Percentiles rank a stretch among this genome's conserved stretches.
Conservation (phyloP, 805 yeast species). For the Saccharomycopsis babjevae region DNA sequence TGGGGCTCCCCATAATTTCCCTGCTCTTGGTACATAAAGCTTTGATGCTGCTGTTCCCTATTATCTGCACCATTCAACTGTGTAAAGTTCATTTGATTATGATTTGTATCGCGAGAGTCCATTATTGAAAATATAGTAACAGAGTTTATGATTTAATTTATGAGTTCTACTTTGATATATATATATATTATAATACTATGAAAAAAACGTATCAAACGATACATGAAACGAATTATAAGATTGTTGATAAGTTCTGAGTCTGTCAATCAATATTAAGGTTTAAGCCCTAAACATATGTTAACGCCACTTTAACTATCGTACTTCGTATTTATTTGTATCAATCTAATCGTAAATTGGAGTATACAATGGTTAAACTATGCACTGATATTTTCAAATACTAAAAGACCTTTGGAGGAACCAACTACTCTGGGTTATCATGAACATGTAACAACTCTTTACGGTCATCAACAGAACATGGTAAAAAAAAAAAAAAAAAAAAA, state of each 20-base stretch:
- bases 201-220: not conserved
- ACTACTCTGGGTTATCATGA: not conserved
- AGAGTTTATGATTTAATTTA: not conserved
- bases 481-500: not conserved
- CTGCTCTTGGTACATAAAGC: not conserved
- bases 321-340: not conserved
- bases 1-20: not conserved
- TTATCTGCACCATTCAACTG: not conserved
- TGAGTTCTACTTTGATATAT: not conserved
- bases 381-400: not conserved
- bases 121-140: not conserved
- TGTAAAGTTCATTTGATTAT: not conserved
- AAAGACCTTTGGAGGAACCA: too few relatives aligned
- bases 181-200: not conserved
- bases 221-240: not conserved
- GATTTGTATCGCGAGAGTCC: not conserved
- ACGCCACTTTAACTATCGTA: not conserved
- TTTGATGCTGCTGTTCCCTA: conserved; percentile 1
- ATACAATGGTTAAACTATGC: not conserved
- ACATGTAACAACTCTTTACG: not conserved
- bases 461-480: not conserved
- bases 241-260: not conserved
- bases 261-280: not conserved
- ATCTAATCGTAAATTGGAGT: not conserved
- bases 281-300: not conserved